phyloP scores from a whole-genome alignment of 345 rosid species.

The Carallia brachiata region DNA sequence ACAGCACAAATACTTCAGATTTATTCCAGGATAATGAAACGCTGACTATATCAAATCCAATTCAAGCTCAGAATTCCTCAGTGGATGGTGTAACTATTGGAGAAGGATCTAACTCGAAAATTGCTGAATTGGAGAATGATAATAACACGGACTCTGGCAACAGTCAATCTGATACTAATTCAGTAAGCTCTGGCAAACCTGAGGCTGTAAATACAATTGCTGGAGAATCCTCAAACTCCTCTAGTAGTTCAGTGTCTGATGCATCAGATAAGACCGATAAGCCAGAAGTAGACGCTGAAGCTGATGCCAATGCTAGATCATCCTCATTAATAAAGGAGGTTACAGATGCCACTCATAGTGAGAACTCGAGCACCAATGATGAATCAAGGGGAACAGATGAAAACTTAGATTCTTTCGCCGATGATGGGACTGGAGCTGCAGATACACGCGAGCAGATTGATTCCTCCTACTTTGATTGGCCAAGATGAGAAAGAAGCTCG shows the following conservation, averaged over 20 bases:
- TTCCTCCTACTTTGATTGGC: constrained; percentile 27
- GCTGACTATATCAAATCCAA: constrained; percentile 7
- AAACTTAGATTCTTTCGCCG: constrained; percentile 22
- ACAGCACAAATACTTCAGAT: constrained; percentile 24
- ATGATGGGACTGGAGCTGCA: constrained; percentile 24
- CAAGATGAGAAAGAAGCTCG: constrained; percentile 48
- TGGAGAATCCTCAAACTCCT: constrained; percentile 33
- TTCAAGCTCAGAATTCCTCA: constrained; percentile 31
- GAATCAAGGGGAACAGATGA: constrained; percentile 38
- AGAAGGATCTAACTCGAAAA: constrained; percentile 26
- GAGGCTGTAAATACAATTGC: constrained; percentile 19
- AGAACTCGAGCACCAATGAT: constrained; percentile 11
- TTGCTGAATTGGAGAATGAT: constrained; percentile 24
- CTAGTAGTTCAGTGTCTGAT: constrained; percentile 23
- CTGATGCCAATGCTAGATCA: constrained; percentile 33
- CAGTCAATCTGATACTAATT: constrained; percentile 24
- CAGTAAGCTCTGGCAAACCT: constrained; percentile 27
- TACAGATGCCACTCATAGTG: constrained; percentile 24
- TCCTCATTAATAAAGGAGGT: constrained; percentile 27
- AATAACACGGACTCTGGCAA: constrained; percentile 16
- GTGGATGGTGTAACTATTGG: constrained; percentile 24
- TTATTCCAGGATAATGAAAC: constrained; percentile 38
- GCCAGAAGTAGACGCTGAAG: constrained; percentile 36
- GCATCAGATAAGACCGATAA: constrained; percentile 22
- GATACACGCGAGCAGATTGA: constrained; percentile 33